Evolutionary conservation across 805 yeast genomes (phyloP).

Genomic region (Suhomyces tanzawaensis): DNA sequence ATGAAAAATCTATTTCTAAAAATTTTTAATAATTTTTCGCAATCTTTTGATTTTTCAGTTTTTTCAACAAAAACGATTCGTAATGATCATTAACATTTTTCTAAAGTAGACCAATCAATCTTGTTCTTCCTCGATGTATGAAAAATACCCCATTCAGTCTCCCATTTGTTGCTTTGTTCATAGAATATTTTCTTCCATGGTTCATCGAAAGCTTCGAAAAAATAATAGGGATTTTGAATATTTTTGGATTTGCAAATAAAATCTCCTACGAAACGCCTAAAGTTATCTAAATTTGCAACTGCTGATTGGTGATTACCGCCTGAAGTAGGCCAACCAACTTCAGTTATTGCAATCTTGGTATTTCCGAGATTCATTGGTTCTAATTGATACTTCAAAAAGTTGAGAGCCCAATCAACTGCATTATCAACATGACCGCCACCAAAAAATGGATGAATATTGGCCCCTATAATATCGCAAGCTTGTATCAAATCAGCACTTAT

Average conservation of each 20-base stretch:
- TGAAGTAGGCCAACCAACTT: constrained; percentile 70
- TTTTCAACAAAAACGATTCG: too few species aligned
- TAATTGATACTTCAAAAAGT: constrained; percentile 44
- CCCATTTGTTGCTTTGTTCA: constrained; percentile 53
- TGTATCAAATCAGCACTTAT: constrained; percentile 38
- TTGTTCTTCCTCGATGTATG: constrained; percentile 47
- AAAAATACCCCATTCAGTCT: constrained; percentile 71
- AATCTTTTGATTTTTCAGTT: not conserved
- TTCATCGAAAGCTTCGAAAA: constrained; percentile 70
- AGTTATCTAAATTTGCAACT: constrained; percentile 42
- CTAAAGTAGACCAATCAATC: constrained; percentile 15
- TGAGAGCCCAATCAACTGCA: constrained; percentile 54
- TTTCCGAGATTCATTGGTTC: constrained; percentile 32
- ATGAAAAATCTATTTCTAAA: not conserved
- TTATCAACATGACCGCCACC: constrained; percentile 49
- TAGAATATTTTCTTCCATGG: constrained; percentile 63
- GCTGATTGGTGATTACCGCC: constrained; percentile 54
- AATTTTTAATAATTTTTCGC: not conserved
- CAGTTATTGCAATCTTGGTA: constrained; percentile 48
- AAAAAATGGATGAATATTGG: constrained; percentile 67
- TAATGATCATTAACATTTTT: too few species aligned
- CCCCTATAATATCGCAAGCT: constrained; percentile 56
- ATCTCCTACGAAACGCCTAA: constrained; percentile 47
- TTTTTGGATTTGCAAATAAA: constrained; percentile 50
- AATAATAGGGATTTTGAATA: constrained; percentile 48